These are phyloP conservation scores for Penicillium salamii DNA, from an alignment of 495 filamentous ascomycete genomes.

Conservation along the genomic window DNA sequence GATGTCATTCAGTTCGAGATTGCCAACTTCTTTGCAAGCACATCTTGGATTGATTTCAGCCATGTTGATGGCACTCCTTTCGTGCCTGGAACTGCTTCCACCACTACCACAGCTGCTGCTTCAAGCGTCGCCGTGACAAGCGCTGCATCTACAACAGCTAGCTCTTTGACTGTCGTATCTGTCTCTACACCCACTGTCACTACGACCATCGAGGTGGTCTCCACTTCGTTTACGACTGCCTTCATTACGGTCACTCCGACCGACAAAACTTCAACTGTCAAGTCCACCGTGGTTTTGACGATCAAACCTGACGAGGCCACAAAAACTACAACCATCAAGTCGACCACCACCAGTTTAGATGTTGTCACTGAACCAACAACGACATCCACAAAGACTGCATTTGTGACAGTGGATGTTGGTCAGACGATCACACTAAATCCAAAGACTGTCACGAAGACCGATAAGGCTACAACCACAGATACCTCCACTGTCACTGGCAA, in stretches of 20 bases:
- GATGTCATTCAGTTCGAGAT: constrained; percentile 6
- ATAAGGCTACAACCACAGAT: constrained; percentile 1
- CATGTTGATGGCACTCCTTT: constrained; percentile 7
- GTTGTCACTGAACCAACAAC: neutral
- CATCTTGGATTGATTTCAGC: constrained; percentile 12
- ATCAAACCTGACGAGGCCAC: neutral
- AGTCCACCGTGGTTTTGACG: constrained; percentile 1
- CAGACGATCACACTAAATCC: neutral
- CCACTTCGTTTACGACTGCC: neutral
- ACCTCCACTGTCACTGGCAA: constrained; percentile 2
- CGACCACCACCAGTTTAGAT: neutral
- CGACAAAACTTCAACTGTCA: constrained; percentile 11
- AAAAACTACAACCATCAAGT: constrained; percentile 1
- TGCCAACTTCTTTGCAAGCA: constrained; percentile 6
- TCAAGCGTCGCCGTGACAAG: neutral
- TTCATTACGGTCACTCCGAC: neutral
- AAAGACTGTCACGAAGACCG: neutral
- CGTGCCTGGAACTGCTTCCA: neutral
- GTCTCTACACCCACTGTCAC: neutral
- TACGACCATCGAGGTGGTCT: neutral
- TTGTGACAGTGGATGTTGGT: constrained; percentile 3
- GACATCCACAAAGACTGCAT: constrained; percentile 3
- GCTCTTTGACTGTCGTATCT: neutral
- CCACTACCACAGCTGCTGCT: neutral
- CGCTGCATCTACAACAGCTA: no score